A percentile compares a stretch with the other conserved stretches of the same genome.
These are phyloP conservation scores for Eucalyptus curtisii DNA, from an alignment of 345 rosid species.

Conservation along the genomic window DNA sequence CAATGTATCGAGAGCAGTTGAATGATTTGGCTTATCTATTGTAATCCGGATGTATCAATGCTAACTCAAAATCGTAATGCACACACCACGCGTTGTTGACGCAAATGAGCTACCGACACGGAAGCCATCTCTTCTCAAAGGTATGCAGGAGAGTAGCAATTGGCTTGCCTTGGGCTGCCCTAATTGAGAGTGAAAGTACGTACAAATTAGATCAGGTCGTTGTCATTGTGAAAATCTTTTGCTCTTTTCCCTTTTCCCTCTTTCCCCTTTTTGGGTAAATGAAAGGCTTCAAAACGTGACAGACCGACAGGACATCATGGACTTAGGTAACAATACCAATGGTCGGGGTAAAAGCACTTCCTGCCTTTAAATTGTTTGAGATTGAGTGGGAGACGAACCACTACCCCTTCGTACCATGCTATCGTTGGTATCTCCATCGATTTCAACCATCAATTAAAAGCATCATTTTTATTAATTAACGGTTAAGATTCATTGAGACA, in stretches of 20 bases:
- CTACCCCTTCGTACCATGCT: not conserved
- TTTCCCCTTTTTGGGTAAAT: not conserved
- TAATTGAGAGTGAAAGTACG: not conserved
- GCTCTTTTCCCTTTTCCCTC: not conserved
- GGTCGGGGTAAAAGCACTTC: not conserved
- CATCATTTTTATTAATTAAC: not conserved
- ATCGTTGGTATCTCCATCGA: not conserved
- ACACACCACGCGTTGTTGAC: not conserved
- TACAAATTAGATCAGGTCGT: not conserved
- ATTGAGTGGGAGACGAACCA: not conserved
- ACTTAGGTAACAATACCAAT: not conserved
- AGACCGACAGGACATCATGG: not conserved
- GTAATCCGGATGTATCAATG: not conserved
- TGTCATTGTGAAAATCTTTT: not conserved
- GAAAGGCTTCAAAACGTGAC: not conserved
- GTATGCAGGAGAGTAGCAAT: not conserved
- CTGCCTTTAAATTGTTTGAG: not conserved
- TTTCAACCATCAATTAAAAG: not conserved
- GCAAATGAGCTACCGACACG: not conserved
- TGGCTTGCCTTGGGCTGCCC: not conserved
- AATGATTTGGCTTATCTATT: not conserved
- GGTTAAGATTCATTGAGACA: not conserved
- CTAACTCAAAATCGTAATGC: not conserved
- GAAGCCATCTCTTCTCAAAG: not conserved
- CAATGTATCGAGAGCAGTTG: fast-evolving